Base-by-base conservation (phyloP, 768 basidiomycete genomes). In the Fomitopsis pulvina region DNA sequence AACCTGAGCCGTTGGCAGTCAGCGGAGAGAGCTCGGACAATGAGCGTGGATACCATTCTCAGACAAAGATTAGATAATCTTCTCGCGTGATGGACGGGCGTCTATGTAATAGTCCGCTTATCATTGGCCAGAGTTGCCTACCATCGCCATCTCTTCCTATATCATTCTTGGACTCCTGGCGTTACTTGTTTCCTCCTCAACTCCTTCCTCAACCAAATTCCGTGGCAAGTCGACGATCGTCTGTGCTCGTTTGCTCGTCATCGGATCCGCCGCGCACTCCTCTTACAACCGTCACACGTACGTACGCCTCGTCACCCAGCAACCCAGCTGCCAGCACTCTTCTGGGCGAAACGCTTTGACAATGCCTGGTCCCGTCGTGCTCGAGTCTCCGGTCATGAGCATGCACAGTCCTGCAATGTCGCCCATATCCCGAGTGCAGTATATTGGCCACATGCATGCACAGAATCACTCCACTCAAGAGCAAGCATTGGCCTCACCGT, bases 341-440 rank as follows among this genome's bases (percentile, higher is more conserved):
- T 42, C 41, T 4, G 21, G 9, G 20, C 41, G 41, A 20, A 27
- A 4, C 18, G 34, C 34, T 37, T 16, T 4, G 34, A 58, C 47
- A 2, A 48, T 37, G 37, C 34, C 32, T 59, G 56, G 80, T 42
- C 74, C 78, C 62, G 74, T 81, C 62, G 72, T 79, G 55, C 70
- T 82, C 56, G 78, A 81, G 62, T 63, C 75, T 28, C 76, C 78
- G 39, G 67, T 74, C 27, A 58, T 79, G 59, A 73, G 67, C 66
- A 72, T 79, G 65, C 78, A 76, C 53, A 73, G 68, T 57, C 63
- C 69, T 32, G 57, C 70, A 50, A 64, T 73, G 45, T 60, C 67
- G 25, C 58, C 71, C 46, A 69, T 79, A 61, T 69, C 75, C 29
- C 71, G 75, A 42, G 65, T 79, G 59, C 60, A 57, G 52, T 73